These are phyloP conservation scores for Lathyrus oleraceus DNA, from an alignment of 306 rosid genomes.

Conservation along the genomic window DNA sequence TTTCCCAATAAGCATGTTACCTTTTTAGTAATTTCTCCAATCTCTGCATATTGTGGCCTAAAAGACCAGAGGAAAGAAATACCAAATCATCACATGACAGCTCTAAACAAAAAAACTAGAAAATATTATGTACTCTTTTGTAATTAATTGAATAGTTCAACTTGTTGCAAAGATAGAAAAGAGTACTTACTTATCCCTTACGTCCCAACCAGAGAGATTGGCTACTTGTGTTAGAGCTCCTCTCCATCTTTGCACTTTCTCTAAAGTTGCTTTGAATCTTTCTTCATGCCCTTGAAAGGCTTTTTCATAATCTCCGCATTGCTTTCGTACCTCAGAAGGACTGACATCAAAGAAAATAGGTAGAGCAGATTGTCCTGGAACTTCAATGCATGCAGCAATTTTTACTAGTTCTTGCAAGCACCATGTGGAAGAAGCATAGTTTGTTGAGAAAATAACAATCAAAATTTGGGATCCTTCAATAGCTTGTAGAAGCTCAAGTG, in stretches of 20 bases:
- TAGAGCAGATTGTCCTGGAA: background rate
- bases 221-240: too few species aligned
- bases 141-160: too few species aligned
- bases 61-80: too few species aligned
- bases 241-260: constrained; percentile 21
- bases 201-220: background rate
- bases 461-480: too few species aligned
- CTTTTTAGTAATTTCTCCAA: too few species aligned
- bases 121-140: too few species aligned
- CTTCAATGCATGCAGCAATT: background rate
- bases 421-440: constrained; percentile 13
- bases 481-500: too few species aligned
- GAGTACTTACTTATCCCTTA: constrained; percentile 4
- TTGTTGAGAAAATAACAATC: too few species aligned
- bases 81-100: too few species aligned
- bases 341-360: constrained; percentile 4
- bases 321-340: constrained; percentile 30
- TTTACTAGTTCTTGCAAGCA: constrained; percentile 34
- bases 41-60: too few species aligned
- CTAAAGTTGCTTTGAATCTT: constrained; percentile 5
- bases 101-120: too few species aligned
- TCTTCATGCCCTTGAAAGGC: constrained; percentile 26
- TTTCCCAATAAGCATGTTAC: too few species aligned
- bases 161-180: background rate
- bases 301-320: background rate